Base-by-base conservation (phyloP, 169 alveolate genomes). In the Miamiensis avidus region DNA sequence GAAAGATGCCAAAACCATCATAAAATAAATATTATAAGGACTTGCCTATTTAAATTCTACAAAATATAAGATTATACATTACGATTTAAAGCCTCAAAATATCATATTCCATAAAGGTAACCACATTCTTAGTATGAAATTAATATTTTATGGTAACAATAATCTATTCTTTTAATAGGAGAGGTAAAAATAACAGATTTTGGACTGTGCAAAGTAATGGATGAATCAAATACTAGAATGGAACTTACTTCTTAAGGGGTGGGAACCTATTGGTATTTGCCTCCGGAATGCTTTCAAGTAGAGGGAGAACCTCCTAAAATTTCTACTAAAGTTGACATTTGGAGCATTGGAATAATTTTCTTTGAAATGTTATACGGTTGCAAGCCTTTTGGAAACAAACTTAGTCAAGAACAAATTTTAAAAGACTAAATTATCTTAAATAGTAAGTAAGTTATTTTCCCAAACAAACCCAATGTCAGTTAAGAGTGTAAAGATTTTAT, bases 121-220 rank as follows among this genome's bases (percentile, higher is more conserved):
- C 4, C 20, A 49, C 4, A 49, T 20, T 49, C 20, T 49, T 49
- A 11, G 4, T 49, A 49, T 49, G 20, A 11, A 49, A 11, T 49
- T 11, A 49, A 49, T 49, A 11, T 49, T 49, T 49, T 11, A 49
- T 49, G 20, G 4, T 49, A 49, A 49, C 4, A 49, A 11, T 49
- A 20, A 49, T 49, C 20, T 49, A 49, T 49, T 11, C 4, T 49
- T 11, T 49, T 49, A 49, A 11, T 49, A 49, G 69, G 97, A 81
- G 97, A 94, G 83, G 89, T 95, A 0, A 97, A 97, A 93, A 94
- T 97, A 4, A 92, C 98, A n/a, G 99, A 97, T 89, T 97, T 97
- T 86, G 99, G 99, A 0, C 89, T 97, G 34, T 92, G 97, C 49
- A 97, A 97, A 88, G 89, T 92, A 76, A 88, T 93, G 34, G 95